A percentile compares a stretch with the other conserved stretches of the same genome.
These are phyloP conservation scores for Peronospora belbahrii DNA, from an alignment of 352 stramenopile genomes.

Conservation along the genomic window DNA sequence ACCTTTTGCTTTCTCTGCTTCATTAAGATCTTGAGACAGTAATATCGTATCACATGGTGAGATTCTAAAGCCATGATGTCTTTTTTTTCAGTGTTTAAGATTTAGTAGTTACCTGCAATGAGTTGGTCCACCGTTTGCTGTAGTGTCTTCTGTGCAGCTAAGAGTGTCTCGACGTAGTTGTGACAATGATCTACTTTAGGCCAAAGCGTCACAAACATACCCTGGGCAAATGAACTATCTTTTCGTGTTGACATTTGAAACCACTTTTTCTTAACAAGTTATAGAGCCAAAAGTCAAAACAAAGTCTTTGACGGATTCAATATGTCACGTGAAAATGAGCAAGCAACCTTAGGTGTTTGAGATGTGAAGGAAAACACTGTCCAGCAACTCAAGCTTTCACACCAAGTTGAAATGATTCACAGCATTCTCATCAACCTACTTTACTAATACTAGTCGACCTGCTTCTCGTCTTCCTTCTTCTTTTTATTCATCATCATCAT, in stretches of 20 bases:
- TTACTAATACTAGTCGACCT: conserved; percentile 9
- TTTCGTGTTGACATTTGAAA: conserved; percentile 12
- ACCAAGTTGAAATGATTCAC: too few relatives aligned
- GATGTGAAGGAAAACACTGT: too few relatives aligned
- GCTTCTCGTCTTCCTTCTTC: conserved; percentile 13
- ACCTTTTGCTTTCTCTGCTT: conserved; percentile 47
- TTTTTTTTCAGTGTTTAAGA: too few relatives aligned
- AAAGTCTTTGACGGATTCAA: too few relatives aligned
- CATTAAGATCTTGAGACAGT: conserved; percentile 40
- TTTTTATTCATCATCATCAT: conserved; percentile 7
- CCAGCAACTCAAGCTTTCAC: background rate
- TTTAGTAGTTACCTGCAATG: conserved; percentile 36
- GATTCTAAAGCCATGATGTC: too few relatives aligned
- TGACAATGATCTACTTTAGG: conserved; percentile 78
- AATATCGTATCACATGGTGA: background rate
- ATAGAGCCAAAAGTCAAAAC: too few relatives aligned
- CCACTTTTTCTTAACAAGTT: background rate
- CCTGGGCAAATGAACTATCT: conserved; percentile 45
- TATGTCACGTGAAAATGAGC: too few relatives aligned
- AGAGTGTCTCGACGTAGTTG: conserved; percentile 62
- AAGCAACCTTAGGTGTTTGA: too few relatives aligned
- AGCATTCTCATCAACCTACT: background rate
- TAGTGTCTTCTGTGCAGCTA: conserved; percentile 63
- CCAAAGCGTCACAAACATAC: conserved; percentile 78
- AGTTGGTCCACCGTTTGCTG: conserved; percentile 60